Evolutionary conservation across 768 basidiomycete genomes (phyloP), one percentile per base, ranked within the genome.

Genomic region (Auriscalpium microsporum): DNA sequence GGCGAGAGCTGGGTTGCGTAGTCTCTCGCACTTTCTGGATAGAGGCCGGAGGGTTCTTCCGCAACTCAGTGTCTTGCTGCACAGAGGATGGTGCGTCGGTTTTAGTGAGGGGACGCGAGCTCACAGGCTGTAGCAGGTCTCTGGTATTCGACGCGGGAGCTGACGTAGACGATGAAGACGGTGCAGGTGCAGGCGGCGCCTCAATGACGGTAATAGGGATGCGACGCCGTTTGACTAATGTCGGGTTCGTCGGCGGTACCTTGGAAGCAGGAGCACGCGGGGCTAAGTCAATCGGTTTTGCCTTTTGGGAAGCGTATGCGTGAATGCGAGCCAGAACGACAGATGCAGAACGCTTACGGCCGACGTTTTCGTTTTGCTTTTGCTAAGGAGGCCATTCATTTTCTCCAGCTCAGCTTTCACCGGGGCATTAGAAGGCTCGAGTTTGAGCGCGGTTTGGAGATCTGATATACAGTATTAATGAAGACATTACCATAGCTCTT

Each of bases 201-300:
- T 84, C 82, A 3, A 86, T 66, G 23, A 86, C 80, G 45, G 75
- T 72, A 38, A 86, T 86, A 0, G 86, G 86, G 10, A 88, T 73
- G 17, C 84, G 78, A 44, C 83, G 75, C 23, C 81, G 75, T 63
- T 73, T 77, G 9, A 46, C 23, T 10, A 55, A 19, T 1, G 47
- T 37, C 50, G 57, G 36, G 4, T 2, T 28, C 28, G 28, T 28
- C 28, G 28, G 2, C 28, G 2, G 28, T 28, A 4, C 28, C 28
- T 28, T 28, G 1, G 28, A 28, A 28, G 28, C 28, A 28, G 28
- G 28, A 4, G 28, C 28, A 28, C 28, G 28, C 50, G 55, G 7
- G 38, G 47, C 5, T 17, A 38, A 5, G 54, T 16, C 10, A 47
- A 34, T 10, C 53, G 10, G 6, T 8, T 4, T 10, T 16, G 28